phyloP scores from a whole-genome alignment of 768 basidiomycete genomes.

The Leccinum boreale region DNA sequence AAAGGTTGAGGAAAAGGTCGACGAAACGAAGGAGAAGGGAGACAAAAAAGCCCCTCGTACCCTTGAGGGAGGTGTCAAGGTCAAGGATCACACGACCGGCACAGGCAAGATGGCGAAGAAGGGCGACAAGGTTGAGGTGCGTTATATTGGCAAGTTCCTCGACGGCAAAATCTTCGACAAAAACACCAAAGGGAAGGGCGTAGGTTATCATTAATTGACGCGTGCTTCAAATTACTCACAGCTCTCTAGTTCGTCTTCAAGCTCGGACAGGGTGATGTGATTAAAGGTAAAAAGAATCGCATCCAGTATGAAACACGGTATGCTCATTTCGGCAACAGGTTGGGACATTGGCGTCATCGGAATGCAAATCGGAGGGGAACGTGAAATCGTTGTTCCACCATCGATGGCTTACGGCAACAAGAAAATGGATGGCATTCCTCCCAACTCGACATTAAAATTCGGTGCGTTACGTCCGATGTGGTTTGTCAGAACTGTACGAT shows the following conservation, averaged over 20 bases:
- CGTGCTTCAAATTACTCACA: background rate
- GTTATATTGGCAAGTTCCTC: constrained; percentile 89
- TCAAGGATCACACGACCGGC: constrained; percentile 75
- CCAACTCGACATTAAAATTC: constrained; percentile 79
- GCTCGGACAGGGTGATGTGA: constrained; percentile 87
- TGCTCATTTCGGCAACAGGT: constrained; percentile 37
- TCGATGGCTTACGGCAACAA: constrained; percentile 68
- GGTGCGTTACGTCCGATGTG: constrained; percentile 45
- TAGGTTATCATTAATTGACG: constrained; percentile 36
- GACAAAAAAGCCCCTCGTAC: constrained; percentile 30
- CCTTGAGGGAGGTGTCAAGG: constrained; percentile 69
- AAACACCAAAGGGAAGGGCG: constrained; percentile 83
- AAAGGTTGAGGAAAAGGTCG: constrained; percentile 31
- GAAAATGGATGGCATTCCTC: constrained; percentile 61
- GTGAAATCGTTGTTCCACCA: constrained; percentile 72
- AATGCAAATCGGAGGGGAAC: constrained; percentile 90
- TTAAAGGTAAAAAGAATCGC: constrained; percentile 58
- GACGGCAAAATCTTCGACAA: constrained; percentile 77
- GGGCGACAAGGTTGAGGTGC: constrained; percentile 78
- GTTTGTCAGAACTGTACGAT: background rate
- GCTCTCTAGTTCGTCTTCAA: constrained; percentile 63
- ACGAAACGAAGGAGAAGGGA: constrained; percentile 26
- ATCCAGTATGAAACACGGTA: background rate
- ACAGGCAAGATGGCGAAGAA: constrained; percentile 84
- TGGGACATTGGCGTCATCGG: constrained; percentile 93